A percentile compares a stretch with the other conserved stretches of the same genome.
These are phyloP conservation scores for Rhododendron vialii DNA, from an alignment of 148 eudicot genomes.

Conservation along the genomic window DNA sequence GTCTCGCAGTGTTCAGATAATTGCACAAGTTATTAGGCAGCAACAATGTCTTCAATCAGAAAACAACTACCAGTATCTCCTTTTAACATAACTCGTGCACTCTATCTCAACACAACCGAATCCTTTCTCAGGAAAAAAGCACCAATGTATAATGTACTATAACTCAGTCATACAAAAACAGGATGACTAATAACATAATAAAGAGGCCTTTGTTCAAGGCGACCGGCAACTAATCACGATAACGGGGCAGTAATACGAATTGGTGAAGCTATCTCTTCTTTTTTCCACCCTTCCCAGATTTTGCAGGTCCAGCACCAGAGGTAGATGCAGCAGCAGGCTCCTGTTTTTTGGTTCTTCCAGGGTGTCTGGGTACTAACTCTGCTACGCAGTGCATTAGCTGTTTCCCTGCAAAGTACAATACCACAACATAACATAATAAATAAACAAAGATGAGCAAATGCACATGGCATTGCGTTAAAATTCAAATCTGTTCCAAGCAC, in stretches of 20 bases:
- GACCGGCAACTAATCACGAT: no score
- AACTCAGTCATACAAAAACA: background rate
- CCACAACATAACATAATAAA: background rate
- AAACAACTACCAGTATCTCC: background rate
- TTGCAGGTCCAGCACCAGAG: conserved; percentile 19
- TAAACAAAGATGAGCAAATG: background rate
- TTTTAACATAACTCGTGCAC: background rate
- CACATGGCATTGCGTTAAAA: background rate
- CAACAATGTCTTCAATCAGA: background rate
- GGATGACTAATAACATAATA: background rate
- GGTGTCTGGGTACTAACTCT: conserved; percentile 71
- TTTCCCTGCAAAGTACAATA: conserved; percentile 29
- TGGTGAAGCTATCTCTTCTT: conserved; percentile 21
- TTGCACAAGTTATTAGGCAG: background rate
- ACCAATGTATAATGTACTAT: background rate
- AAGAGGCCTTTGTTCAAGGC: background rate
- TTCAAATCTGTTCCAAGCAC: background rate
- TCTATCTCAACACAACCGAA: background rate
- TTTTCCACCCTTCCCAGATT: conserved; percentile 31
- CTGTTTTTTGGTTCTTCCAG: conserved; percentile 69
- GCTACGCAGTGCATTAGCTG: conserved; percentile 57
- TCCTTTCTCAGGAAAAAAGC: background rate
- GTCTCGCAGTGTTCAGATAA: background rate
- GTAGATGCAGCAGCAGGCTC: conserved; percentile 39
- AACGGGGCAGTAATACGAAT: background rate